Evolutionary conservation across 805 yeast species (phyloP).

Genomic region (Saccharomycopsis lassenensis): DNA sequence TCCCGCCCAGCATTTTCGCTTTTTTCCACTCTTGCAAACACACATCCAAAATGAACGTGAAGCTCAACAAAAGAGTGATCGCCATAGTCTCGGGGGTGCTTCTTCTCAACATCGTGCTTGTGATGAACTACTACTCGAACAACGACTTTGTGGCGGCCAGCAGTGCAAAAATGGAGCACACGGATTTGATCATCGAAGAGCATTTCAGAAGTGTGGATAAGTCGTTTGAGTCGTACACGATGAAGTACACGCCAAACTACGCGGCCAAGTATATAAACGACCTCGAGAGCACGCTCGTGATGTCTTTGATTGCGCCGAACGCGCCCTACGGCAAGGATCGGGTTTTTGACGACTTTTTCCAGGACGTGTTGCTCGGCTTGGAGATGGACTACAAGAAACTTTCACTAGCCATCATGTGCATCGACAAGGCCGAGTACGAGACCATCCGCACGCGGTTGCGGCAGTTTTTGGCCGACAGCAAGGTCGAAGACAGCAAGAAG

Average conservation of each 20-base stretch:
- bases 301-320: slow-evolving; percentile 10
- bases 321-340: slow-evolving; percentile 29
- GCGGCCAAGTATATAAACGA: slow-evolving; percentile 1
- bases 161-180: not conserved
- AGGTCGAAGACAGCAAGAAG: slow-evolving; percentile 11
- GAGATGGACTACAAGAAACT: slow-evolving; percentile 21
- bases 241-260: slow-evolving; percentile 11
- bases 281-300: slow-evolving; percentile 4
- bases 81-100: slow-evolving; percentile 2
- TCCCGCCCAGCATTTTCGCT: too few species aligned
- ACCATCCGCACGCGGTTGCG: slow-evolving; percentile 6
- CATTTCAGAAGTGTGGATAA: not conserved
- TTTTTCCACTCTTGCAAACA: too few species aligned
- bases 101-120: slow-evolving; percentile 1
- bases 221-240: slow-evolving; percentile 1
- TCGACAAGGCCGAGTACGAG: slow-evolving; percentile 5
- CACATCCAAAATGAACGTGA: too few species aligned
- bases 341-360: slow-evolving; percentile 26
- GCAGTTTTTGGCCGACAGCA: slow-evolving; percentile 8
- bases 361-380: slow-evolving; percentile 22
- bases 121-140: slow-evolving; percentile 4
- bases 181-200: not conserved
- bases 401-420: slow-evolving; percentile 20
- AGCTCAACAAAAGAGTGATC: slow-evolving; percentile 6
- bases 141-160: not conserved